Evolutionary conservation across 2,329 filamentous ascomycete genomes (phyloP), one percentile per base, ranked within the genome.

Genomic region (Ustulina deusta): DNA sequence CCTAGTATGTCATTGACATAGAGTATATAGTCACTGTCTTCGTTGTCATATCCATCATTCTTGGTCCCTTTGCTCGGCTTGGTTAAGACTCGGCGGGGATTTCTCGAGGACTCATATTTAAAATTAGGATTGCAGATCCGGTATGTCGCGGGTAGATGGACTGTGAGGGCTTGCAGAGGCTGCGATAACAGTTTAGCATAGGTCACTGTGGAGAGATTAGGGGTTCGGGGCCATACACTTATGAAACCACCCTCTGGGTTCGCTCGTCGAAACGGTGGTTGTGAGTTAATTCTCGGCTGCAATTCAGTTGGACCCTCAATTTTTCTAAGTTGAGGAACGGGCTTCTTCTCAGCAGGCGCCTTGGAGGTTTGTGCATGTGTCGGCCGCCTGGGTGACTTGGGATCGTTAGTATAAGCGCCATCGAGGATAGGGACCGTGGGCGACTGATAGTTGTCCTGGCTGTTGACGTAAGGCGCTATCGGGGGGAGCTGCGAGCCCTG

Each of bases 1-100:
- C 96, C 96, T 62, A 99, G 84, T 71, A 99, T 99, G 79, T 99
- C 96, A 79, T 99, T 99, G 75, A 99, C 96, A 75, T 98, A 99
- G 73, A 99, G 88, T 76, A 99, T 99, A 78, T 99, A 99, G 78
- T 99, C 96, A 80, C 96, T 98, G 74, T 99, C 96, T 79, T 99
- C 96, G 74, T 99, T 99, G 78, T 99, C 96, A 77, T 96, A 99
- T 3, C 96, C 96, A 82, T 99, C 96, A 77, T 99, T 99, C 86
- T 99, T 99, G 70, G 93, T 89, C 15, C 96, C 96, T 82, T 99
- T 99, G 87, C 96, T 98, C 7, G 96, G 96, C 81, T 99, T 99
- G 17, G 96, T 99, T 73, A 99, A 86, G 57, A 99, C 96, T 79
- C 96, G 89, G 69, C 96, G 92, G 44, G 96, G 96, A 78, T 99